phyloP scores from a whole-genome alignment of 768 basidiomycete genomes.

The Rhizopogon vulgaris region DNA sequence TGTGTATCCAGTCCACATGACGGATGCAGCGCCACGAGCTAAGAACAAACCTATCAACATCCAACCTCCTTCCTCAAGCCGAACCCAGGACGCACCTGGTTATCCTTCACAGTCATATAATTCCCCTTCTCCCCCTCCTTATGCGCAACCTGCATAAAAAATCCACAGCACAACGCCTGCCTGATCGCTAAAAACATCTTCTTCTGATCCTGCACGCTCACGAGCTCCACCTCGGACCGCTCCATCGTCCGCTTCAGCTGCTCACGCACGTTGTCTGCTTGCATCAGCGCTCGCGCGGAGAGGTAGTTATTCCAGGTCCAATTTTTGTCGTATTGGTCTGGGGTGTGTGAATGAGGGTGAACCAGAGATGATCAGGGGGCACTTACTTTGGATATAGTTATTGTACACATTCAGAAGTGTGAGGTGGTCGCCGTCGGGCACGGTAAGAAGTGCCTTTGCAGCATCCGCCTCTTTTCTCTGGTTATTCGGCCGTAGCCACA shows the following conservation, averaged over 20 bases:
- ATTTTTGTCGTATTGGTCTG: slow-evolving; percentile 71
- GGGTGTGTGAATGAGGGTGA: background rate
- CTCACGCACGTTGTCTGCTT: slow-evolving; percentile 90
- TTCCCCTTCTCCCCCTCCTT: slow-evolving; percentile 86
- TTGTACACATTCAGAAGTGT: slow-evolving; percentile 95
- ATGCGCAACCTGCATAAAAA: slow-evolving; percentile 98
- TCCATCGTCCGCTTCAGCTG: slow-evolving; percentile 93
- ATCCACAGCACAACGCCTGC: slow-evolving; percentile 82
- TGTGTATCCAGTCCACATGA: slow-evolving; percentile 82
- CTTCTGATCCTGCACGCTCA: slow-evolving; percentile 61
- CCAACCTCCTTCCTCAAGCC: background rate
- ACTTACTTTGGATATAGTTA: slow-evolving; percentile 76
- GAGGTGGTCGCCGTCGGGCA: slow-evolving; percentile 96
- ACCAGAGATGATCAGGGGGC: background rate
- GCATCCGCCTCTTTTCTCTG: slow-evolving; percentile 87
- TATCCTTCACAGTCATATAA: slow-evolving; percentile 92
- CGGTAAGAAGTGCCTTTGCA: slow-evolving; percentile 81
- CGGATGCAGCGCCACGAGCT: slow-evolving; percentile 47
- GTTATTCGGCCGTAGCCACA: slow-evolving; percentile 90
- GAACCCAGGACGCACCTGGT: slow-evolving; percentile 51
- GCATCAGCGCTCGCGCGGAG: slow-evolving; percentile 71
- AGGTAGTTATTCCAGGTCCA: slow-evolving; percentile 94
- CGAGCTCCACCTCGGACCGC: slow-evolving; percentile 71
- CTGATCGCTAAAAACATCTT: slow-evolving; percentile 73
- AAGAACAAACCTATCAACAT: background rate